Evolutionary conservation across 106 monocot species (phyloP), one percentile per base, ranked within the genome.

Genomic region (Vanilla planifolia): DNA sequence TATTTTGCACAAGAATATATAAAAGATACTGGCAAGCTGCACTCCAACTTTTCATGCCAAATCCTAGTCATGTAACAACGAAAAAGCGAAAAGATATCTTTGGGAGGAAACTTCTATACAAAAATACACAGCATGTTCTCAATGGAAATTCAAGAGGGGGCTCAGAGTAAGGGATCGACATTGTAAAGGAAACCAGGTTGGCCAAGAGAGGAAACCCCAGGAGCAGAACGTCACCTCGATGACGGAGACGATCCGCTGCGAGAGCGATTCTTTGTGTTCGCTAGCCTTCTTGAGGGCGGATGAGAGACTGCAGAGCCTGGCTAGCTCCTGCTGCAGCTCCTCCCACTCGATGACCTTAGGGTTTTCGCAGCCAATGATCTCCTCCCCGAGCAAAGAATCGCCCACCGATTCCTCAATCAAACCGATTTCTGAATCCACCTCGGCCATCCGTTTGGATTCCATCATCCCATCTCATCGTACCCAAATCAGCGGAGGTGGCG

Each of bases 311-410:
- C 77, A 84, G 30, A 90, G 62, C 29, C 89, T 75, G 1, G 86
- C 89, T 36, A 95, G 79, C 71, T 95, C 95, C 76, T 89, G 83
- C 83, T 89, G 86, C 67, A 95, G 67, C 56, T 95, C 95, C 53
- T 95, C 89, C 85, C 82, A 95, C 62, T 90, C 80, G 37, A 90
- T 48, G 32, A 90, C 60, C 71, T 78, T 89, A 55, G 88, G 80
- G 51, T 37, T 61, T 3, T 85, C 68, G 51, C 58, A 63, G 40
- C 63, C 74, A 36, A 45, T 30, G 43, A 73, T 72, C 42, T 37
- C 65, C 59, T 50, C 66, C 19, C 17, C 59, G 34, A 33, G 44
- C 58, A 44, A 36, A 32, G 65, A 33, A 41, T 32, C 62, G 70
- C 51, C 47, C n/a, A 23, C 68, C 46, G 27, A 5, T 60, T 13